These are phyloP conservation scores for Russula earlei DNA, from an alignment of 768 basidiomycete genomes.

Conservation along the genomic window DNA sequence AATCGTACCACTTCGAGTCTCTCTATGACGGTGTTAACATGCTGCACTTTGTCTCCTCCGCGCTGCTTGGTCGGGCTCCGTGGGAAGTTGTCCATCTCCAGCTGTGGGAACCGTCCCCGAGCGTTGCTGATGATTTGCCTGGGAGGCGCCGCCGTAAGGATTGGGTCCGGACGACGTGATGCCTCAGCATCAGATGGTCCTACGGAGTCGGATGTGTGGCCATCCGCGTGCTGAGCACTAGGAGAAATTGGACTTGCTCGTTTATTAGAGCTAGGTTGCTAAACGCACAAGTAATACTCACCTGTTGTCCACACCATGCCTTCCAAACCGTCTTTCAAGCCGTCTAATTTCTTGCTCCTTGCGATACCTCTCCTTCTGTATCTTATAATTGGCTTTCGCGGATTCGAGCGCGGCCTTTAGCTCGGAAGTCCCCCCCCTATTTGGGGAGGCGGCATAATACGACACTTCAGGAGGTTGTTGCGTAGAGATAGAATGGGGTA, in stretches of 20 bases:
- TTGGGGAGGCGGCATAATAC: slow-evolving; percentile 16
- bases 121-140: slow-evolving; percentile 51
- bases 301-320: slow-evolving; percentile 2
- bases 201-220: neutral
- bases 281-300: neutral
- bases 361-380: slow-evolving; percentile 61
- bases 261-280: neutral
- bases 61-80: slow-evolving; percentile 28
- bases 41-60: slow-evolving; percentile 22
- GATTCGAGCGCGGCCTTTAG: slow-evolving; percentile 38
- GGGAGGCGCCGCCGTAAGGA: neutral
- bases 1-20: slow-evolving; percentile 50
- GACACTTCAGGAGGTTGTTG: slow-evolving; percentile 16
- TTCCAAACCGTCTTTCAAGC: neutral
- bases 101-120: slow-evolving; percentile 47
- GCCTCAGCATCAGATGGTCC: neutral
- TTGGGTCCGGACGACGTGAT: neutral
- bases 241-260: slow-evolving; percentile 7
- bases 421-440: slow-evolving; percentile 9
- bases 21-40: slow-evolving; percentile 11
- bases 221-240: neutral
- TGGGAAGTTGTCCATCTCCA: slow-evolving; percentile 56
- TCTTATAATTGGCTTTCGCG: slow-evolving; percentile 59
- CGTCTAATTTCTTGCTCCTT: slow-evolving; percentile 41
- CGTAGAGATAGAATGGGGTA: neutral